Percentiles rank a stretch among this genome's conserved stretches.
These are phyloP conservation scores for Plantago ovata DNA, from an alignment of 257 asterid genomes.

Conservation along the genomic window DNA sequence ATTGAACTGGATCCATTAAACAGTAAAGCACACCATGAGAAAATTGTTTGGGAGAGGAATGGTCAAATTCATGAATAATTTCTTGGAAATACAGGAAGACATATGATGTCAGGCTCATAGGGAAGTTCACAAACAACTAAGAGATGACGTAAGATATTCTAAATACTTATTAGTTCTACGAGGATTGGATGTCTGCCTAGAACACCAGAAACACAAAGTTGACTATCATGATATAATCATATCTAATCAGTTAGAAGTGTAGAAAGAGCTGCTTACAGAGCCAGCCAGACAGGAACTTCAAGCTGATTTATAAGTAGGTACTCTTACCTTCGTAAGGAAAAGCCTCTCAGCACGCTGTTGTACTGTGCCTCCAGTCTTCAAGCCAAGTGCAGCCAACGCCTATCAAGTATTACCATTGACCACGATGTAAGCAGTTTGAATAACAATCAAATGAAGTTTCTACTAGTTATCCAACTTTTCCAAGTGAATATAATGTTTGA, in stretches of 20 bases:
- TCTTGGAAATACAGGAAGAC: no score
- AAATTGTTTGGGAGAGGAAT: no score
- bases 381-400: constrained; percentile 87
- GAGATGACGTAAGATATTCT: no score
- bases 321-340: constrained; percentile 77
- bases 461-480: constrained; percentile 4
- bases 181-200: no score
- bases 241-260: background rate
- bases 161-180: no score
- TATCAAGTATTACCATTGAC: constrained; percentile 23
- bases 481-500: background rate
- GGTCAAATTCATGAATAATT: no score
- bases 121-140: no score
- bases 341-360: constrained; percentile 96
- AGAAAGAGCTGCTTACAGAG: background rate
- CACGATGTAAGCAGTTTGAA: background rate
- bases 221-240: background rate
- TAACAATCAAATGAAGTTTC: constrained; percentile 15
- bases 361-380: constrained; percentile 91
- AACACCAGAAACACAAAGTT: no score
- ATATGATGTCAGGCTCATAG: background rate
- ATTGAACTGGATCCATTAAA: no score
- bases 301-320: background rate
- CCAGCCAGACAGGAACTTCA: background rate
- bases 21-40: background rate